Evolutionary conservation across 257 asterid species (phyloP).

Genomic region (Anisodus acutangulus): DNA sequence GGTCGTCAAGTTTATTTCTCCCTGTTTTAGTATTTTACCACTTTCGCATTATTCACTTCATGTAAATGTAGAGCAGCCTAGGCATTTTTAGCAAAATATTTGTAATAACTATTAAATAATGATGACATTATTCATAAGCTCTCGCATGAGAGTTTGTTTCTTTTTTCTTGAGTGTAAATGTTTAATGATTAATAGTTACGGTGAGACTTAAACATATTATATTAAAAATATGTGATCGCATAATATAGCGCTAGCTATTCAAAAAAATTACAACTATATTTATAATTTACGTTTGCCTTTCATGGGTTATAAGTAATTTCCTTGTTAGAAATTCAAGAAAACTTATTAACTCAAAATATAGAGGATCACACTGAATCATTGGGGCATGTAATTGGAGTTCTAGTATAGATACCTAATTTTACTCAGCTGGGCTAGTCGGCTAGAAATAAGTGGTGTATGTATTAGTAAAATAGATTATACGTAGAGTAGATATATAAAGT

Average conservation of each 20-base stretch:
- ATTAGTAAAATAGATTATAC: background rate
- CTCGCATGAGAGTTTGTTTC: background rate
- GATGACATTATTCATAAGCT: background rate
- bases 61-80: too few species aligned
- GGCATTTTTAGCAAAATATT: too few species aligned
- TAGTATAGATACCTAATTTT: background rate
- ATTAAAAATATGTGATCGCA: background rate
- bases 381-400: background rate
- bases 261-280: background rate
- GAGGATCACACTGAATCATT: background rate
- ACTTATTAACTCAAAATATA: background rate
- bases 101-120: too few species aligned
- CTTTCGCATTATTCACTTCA: too few species aligned
- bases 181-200: background rate
- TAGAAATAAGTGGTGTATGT: background rate
- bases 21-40: too few species aligned
- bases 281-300: background rate
- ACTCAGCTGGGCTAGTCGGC: background rate
- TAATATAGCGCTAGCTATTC: background rate
- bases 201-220: background rate
- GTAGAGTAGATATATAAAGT: background rate
- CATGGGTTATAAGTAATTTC: background rate
- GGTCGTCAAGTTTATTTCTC: too few species aligned
- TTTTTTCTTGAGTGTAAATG: background rate
- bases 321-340: background rate